phyloP scores from a whole-genome alignment of 2,329 filamentous ascomycete genomes.

The Penicillium aurantiogriseum region DNA sequence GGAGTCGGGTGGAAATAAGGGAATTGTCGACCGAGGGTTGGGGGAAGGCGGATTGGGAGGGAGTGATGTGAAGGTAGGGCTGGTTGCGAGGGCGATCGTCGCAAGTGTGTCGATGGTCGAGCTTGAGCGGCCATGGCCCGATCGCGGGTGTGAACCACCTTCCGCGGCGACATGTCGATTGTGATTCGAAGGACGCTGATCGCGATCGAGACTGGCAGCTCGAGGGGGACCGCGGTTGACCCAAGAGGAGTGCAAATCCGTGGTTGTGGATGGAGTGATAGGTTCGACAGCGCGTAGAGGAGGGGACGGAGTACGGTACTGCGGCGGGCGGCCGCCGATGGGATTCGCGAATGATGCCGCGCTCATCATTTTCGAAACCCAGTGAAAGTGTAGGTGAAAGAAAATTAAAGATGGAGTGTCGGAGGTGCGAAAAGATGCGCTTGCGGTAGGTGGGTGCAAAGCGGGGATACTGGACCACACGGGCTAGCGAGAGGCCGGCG shows the following conservation, averaged over 20 bases:
- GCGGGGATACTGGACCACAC: slow-evolving; percentile 44
- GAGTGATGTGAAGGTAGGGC: slow-evolving; percentile 43
- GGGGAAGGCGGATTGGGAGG: slow-evolving; percentile 34
- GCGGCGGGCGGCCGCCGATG: slow-evolving; percentile 38
- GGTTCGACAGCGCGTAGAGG: slow-evolving; percentile 48
- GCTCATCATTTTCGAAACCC: slow-evolving; percentile 36
- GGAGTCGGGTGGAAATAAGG: slow-evolving; percentile 32
- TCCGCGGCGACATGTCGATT: slow-evolving; percentile 22
- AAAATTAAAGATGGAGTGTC: slow-evolving; percentile 16
- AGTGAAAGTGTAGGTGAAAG: slow-evolving; percentile 5
- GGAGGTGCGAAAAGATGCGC: slow-evolving; percentile 29
- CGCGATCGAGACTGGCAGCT: slow-evolving; percentile 26
- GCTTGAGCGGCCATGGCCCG: slow-evolving; percentile 45
- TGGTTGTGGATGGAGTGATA: slow-evolving; percentile 40
- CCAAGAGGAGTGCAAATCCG: slow-evolving; percentile 33
- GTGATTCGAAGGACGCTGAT: slow-evolving; percentile 22
- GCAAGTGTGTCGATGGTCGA: slow-evolving; percentile 52
- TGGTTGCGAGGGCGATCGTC: slow-evolving; percentile 52
- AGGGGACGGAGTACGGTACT: slow-evolving; percentile 49
- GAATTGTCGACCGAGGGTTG: slow-evolving; percentile 22
- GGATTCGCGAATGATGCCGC: slow-evolving; percentile 41
- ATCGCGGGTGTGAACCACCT: slow-evolving; percentile 28
- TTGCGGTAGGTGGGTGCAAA: slow-evolving; percentile 41
- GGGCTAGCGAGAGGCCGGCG: slow-evolving; percentile 42
- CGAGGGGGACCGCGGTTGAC: slow-evolving; percentile 29